Percentiles rank a stretch among this genome's conserved stretches.
phyloP scores from a whole-genome alignment of 805 yeast species.

The Hemisphaericaspora nanyangensis region DNA sequence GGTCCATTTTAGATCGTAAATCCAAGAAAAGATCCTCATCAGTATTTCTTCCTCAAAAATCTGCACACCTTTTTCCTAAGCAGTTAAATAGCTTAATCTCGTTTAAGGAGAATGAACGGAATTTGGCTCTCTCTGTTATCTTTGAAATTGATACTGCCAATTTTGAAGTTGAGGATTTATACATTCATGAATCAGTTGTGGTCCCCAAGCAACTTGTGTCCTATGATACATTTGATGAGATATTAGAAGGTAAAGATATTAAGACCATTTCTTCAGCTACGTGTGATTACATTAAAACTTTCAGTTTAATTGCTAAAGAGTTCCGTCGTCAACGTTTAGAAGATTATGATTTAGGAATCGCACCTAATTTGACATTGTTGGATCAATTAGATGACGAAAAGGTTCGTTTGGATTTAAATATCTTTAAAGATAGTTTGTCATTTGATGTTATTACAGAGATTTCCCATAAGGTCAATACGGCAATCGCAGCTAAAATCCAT shows the following conservation, averaged over 20 bases:
- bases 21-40: constrained; percentile 88
- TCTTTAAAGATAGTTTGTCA: constrained; percentile 59
- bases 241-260: constrained; percentile 32
- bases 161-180: constrained; percentile 69
- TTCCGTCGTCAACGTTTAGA: constrained; percentile 65
- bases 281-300: constrained; percentile 59
- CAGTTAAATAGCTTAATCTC: constrained; percentile 58
- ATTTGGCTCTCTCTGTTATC: constrained; percentile 71
- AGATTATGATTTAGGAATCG: constrained; percentile 44
- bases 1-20: constrained; percentile 78
- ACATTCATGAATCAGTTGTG: constrained; percentile 70
- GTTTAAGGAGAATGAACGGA: constrained; percentile 54
- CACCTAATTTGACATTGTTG: constrained; percentile 58
- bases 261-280: constrained; percentile 49
- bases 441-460: constrained; percentile 68
- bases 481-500: constrained; percentile 78
- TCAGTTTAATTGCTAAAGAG: constrained; percentile 61
- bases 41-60: constrained; percentile 79
- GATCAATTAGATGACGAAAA: constrained; percentile 85
- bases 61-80: constrained; percentile 64
- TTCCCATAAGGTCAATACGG: constrained; percentile 73
- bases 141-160: constrained; percentile 73
- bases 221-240: constrained; percentile 53
- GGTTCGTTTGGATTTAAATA: constrained; percentile 65
- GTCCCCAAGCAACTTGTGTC: constrained; percentile 57